These are phyloP conservation scores for bread wheat (Triticum aestivum) DNA, from an alignment of 176 grass and related monocot species.

Conservation along the genomic window IWGSC_CS_RefSeq_v2.1 NC_057800.1:12341817-12342316, in stretches of 20 bases:
- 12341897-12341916: too few relatives aligned
- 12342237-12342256: not conserved
- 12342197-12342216: not conserved
- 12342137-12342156: not conserved
- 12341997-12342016: too few relatives aligned
- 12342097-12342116: not conserved
- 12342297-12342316: not conserved
- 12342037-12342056: too few relatives aligned
- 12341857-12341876: too few relatives aligned
- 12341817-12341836: too few relatives aligned
- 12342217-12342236: not conserved
- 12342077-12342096: constrained; percentile 5
- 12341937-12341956: too few relatives aligned
- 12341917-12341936: too few relatives aligned
- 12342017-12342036: too few relatives aligned
- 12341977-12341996: too few relatives aligned
- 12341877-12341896: too few relatives aligned
- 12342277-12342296: not conserved
- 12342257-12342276: not conserved
- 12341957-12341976: too few relatives aligned
- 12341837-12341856: too few relatives aligned
- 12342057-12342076: not conserved
- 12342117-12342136: not conserved
- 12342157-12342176: not conserved
- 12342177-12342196: not conserved